These are phyloP conservation scores for Leishmania tarentolae DNA, from an alignment of 208 protist genomes.

Conservation along the genomic window DNA sequence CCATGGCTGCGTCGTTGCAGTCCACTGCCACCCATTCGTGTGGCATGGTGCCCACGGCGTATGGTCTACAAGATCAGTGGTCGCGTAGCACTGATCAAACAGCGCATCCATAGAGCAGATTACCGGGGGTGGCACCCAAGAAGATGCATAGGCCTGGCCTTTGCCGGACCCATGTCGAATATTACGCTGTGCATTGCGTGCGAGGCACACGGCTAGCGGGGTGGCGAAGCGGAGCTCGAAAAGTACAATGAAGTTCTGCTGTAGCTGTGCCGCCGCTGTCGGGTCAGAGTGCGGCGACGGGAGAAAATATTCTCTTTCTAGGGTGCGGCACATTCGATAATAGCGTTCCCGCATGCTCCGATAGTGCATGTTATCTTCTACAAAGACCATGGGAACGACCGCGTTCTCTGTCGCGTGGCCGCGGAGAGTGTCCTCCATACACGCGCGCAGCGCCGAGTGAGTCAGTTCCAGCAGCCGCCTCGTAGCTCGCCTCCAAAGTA, in stretches of 20 bases:
- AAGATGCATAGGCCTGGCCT: neutral
- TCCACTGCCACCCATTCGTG: conserved; percentile 19
- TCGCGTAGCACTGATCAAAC: conserved; percentile 41
- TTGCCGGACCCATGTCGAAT: neutral
- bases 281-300: neutral
- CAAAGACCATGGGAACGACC: conserved; percentile 46
- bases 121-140: conserved; percentile 46
- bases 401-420: neutral
- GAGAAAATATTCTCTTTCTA: conserved; percentile 1
- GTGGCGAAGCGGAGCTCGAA: conserved; percentile 53
- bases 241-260: conserved; percentile 27
- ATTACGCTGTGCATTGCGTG: conserved; percentile 39
- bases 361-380: conserved; percentile 85
- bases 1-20: conserved; percentile 32
- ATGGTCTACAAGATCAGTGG: neutral
- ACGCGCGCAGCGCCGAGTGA: conserved; percentile 1
- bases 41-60: neutral
- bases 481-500: conserved; percentile 3
- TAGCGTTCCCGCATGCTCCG: conserved; percentile 78
- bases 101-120: conserved; percentile 55
- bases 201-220: conserved; percentile 47
- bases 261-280: neutral
- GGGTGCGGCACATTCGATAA: conserved; percentile 54
- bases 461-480: conserved; percentile 16
- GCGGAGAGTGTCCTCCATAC: neutral